Conservation (phyloP, 176 grass and related monocot genomes). For the Triticum dicoccoides region DNA sequence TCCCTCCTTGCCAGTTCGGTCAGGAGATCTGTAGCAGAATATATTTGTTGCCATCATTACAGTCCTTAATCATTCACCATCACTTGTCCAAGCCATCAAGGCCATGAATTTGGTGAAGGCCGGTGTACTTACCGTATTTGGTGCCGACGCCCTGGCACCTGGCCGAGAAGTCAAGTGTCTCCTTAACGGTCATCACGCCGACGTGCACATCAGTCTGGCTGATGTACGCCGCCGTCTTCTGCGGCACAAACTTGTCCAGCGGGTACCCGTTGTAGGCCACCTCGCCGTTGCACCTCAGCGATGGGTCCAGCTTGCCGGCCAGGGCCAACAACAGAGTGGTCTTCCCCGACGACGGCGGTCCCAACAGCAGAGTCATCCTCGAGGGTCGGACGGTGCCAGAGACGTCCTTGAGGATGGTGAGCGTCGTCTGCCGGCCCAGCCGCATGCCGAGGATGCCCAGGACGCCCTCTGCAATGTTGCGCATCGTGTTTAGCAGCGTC, state of each 20-base stretch:
- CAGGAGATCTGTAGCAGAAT: slow-evolving; percentile 55
- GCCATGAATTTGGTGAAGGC: background rate
- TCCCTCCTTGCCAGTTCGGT: slow-evolving; percentile 86
- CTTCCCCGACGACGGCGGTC: slow-evolving; percentile 95
- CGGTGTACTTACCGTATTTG: slow-evolving; percentile 54
- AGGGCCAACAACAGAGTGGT: slow-evolving; percentile 81
- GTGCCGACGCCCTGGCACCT: slow-evolving; percentile 90
- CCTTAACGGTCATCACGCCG: slow-evolving; percentile 94
- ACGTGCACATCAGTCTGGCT: slow-evolving; percentile 95
- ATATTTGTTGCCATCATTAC: background rate
- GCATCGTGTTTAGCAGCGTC: slow-evolving; percentile 67
- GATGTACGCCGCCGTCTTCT: slow-evolving; percentile 97
- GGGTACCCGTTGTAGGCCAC: slow-evolving; percentile 77
- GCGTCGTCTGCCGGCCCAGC: slow-evolving; percentile 43
- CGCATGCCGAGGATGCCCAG: slow-evolving; percentile 45
- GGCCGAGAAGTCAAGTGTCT: slow-evolving; percentile 95
- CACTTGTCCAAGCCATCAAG: too few relatives aligned
- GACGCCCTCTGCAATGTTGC: slow-evolving; percentile 57
- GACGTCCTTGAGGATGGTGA: slow-evolving; percentile 64
- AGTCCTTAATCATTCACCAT: background rate
- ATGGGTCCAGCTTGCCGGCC: slow-evolving; percentile 80
- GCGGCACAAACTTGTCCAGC: slow-evolving; percentile 73
- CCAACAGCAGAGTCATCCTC: slow-evolving; percentile 86
- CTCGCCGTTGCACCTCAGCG: slow-evolving; percentile 52
- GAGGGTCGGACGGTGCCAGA: slow-evolving; percentile 60